Evolutionary conservation across 768 basidiomycete genomes (phyloP).

Genomic region (Auricularia heimuer): DNA sequence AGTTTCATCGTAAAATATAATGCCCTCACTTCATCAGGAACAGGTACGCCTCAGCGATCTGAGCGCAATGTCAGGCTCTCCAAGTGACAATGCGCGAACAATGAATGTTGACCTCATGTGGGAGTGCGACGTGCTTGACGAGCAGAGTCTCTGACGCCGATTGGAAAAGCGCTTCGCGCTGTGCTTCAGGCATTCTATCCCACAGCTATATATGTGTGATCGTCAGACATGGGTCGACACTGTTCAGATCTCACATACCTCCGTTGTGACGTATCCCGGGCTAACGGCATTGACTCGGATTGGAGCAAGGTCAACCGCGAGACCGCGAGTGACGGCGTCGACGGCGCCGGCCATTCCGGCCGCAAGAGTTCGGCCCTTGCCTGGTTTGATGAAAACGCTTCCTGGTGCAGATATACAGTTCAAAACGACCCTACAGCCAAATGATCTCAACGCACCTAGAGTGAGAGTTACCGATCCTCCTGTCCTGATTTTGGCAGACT

Average conservation of each 20-base stretch:
- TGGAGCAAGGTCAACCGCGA: slow-evolving; percentile 13
- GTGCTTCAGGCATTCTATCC: slow-evolving; percentile 6
- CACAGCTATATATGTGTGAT: slow-evolving; percentile 7
- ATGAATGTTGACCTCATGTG: slow-evolving; percentile 7
- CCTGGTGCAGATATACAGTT: not conserved
- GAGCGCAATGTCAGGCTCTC: not conserved
- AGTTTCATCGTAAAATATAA: not conserved
- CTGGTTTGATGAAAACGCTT: slow-evolving; percentile 7
- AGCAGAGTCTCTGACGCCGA: slow-evolving; percentile 4
- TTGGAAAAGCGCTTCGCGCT: slow-evolving; percentile 2
- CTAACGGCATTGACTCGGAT: slow-evolving; percentile 12
- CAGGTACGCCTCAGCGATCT: slow-evolving; percentile 14
- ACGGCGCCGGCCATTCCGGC: slow-evolving; percentile 10
- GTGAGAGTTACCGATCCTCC: slow-evolving; percentile 10
- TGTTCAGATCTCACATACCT: not conserved
- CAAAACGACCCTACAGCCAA: not conserved
- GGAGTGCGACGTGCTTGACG: slow-evolving; percentile 8
- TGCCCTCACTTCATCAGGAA: slow-evolving; percentile 13
- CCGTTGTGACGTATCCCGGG: slow-evolving; percentile 9
- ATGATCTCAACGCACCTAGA: slow-evolving; percentile 3
- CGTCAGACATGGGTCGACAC: not conserved
- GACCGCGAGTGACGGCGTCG: slow-evolving; percentile 10
- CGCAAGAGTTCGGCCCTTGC: slow-evolving; percentile 8
- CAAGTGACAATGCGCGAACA: not conserved
- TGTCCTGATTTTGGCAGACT: slow-evolving; percentile 7